Conservation (phyloP, 768 basidiomycete species). For the Dentipellis sp. region DNA sequence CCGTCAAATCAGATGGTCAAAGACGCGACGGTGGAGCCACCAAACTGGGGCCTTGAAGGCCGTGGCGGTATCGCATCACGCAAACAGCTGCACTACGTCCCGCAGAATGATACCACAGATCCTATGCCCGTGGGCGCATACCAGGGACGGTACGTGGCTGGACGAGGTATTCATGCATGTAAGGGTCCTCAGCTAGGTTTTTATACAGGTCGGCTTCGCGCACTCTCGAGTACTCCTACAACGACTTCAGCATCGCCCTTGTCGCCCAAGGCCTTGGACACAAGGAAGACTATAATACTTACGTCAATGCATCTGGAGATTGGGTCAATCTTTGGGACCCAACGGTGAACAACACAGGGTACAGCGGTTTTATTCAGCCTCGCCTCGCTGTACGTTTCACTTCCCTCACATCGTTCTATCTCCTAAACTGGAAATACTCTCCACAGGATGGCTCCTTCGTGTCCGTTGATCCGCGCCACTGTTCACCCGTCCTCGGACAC, state of each 20-base stretch:
- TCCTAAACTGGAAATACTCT: background rate
- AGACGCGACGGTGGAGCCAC: background rate
- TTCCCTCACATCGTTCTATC: background rate
- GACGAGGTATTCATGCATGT: too few species aligned
- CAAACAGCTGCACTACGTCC: background rate
- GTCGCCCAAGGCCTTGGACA: background rate
- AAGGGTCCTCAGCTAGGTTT: too few species aligned
- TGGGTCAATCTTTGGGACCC: background rate
- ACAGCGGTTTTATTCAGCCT: background rate
- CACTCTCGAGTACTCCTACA: background rate
- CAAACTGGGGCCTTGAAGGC: background rate
- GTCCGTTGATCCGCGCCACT: background rate
- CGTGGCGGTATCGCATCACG: background rate
- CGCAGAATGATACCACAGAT: background rate
- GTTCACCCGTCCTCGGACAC: background rate
- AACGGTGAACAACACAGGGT: background rate
- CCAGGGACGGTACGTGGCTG: background rate
- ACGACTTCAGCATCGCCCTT: background rate
- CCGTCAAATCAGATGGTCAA: background rate
- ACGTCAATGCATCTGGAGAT: background rate
- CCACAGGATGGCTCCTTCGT: background rate
- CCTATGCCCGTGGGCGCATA: background rate
- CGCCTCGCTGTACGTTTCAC: background rate
- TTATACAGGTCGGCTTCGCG: background rate
- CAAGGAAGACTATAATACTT: background rate